These are phyloP conservation scores for Cytospora paraplurivora DNA, from an alignment of 2,329 filamentous ascomycete genomes.

Conservation along the genomic window DNA sequence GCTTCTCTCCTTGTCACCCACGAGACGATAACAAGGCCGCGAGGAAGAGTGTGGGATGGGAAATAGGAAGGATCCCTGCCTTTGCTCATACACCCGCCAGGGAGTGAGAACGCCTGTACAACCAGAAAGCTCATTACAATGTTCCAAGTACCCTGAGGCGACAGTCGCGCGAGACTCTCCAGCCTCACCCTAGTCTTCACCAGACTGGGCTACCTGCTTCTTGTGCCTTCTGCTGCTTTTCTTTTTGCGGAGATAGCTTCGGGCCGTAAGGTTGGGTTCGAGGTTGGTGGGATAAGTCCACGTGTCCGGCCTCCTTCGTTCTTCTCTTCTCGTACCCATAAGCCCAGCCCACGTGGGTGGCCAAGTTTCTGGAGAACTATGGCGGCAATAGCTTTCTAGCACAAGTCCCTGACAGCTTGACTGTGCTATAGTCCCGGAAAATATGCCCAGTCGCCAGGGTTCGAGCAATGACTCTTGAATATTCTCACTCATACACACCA, in stretches of 20 bases:
- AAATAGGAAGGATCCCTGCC: not conserved
- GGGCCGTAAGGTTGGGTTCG: not conserved
- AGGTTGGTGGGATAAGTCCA: not conserved
- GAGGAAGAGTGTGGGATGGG: not conserved
- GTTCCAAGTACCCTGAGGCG: too few species aligned
- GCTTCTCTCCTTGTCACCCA: too few species aligned
- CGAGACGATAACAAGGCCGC: too few species aligned
- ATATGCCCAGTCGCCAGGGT: not conserved
- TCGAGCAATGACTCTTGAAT: not conserved
- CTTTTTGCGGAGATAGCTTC: not conserved
- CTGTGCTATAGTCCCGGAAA: not conserved
- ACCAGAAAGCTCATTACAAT: too few species aligned
- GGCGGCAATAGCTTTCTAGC: not conserved
- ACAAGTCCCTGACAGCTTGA: not conserved
- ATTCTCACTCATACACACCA: not conserved
- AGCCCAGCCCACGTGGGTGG: not conserved
- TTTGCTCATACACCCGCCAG: not conserved
- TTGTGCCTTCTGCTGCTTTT: not conserved
- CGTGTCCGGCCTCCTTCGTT: not conserved
- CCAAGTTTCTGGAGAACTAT: not conserved
- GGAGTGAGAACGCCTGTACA: too few species aligned
- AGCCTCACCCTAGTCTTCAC: too few species aligned
- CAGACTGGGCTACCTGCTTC: not conserved
- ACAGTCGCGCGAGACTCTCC: too few species aligned
- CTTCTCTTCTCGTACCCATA: not conserved